These are phyloP conservation scores for Austropuccinia psidii DNA, from an alignment of 1,284 basidiomycete genomes.

Conservation along the genomic window DNA sequence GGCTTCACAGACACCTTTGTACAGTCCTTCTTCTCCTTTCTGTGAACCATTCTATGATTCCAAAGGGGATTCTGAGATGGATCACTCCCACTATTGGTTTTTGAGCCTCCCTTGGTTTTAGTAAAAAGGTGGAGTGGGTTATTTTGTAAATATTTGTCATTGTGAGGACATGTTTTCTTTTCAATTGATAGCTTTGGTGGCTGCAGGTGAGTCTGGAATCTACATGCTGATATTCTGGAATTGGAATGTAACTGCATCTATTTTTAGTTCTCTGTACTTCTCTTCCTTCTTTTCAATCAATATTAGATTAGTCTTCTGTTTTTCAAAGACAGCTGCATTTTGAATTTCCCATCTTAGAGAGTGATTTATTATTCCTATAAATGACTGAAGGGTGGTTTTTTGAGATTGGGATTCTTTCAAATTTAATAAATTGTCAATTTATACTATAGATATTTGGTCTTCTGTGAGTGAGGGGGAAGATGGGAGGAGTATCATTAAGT, in stretches of 20 bases:
- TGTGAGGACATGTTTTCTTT: background rate
- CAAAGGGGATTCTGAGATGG: background rate
- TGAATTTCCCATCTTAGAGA: background rate
- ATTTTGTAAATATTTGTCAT: background rate
- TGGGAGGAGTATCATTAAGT: background rate
- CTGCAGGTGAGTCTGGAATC: background rate
- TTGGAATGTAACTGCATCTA: background rate
- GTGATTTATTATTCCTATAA: background rate
- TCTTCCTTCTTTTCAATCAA: background rate
- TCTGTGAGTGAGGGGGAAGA: background rate
- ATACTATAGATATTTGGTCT: constrained; percentile 4
- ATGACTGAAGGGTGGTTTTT: background rate
- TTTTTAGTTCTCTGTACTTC: background rate
- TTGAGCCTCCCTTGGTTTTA: background rate
- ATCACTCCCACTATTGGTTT: background rate
- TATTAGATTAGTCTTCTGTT: background rate
- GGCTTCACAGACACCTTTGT: background rate
- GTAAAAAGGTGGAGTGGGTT: background rate
- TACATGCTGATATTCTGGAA: background rate
- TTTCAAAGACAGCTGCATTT: constrained; percentile 7
- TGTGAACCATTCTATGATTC: constrained; percentile 14
- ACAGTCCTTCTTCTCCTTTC: too few relatives aligned
- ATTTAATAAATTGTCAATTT: constrained; percentile 12
- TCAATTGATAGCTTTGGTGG: background rate
- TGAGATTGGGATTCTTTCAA: background rate